These are phyloP conservation scores for Pittosporum tobira DNA, from an alignment of 129 eudicot genomes.

Conservation along the genomic window DNA sequence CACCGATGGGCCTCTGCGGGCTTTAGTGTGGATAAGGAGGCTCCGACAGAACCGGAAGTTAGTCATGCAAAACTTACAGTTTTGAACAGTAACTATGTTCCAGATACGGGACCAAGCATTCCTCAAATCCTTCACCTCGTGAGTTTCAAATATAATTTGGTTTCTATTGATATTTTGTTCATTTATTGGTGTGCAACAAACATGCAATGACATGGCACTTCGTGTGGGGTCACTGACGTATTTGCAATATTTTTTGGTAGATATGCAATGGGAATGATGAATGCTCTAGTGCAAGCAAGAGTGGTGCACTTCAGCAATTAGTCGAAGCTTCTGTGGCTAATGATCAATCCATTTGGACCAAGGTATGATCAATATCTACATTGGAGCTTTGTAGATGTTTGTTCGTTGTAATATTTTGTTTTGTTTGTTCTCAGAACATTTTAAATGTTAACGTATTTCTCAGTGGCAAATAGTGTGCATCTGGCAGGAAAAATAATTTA, in stretches of 20 bases:
- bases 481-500: not conserved
- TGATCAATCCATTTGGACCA: constrained; percentile 74
- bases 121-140: constrained; percentile 83
- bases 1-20: constrained; percentile 24
- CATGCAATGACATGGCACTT: not conserved
- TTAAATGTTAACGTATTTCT: not conserved
- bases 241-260: constrained; percentile 28
- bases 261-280: constrained; percentile 64
- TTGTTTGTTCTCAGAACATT: not conserved
- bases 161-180: not conserved
- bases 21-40: constrained; percentile 32
- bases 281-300: constrained; percentile 43
- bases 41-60: constrained; percentile 27
- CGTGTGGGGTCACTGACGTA: constrained; percentile 1
- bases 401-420: not conserved
- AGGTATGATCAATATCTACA: constrained; percentile 33
- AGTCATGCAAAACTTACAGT: constrained; percentile 38
- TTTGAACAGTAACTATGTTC: constrained; percentile 33
- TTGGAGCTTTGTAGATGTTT: not conserved
- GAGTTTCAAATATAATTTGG: constrained; percentile 15
- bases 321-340: constrained; percentile 63
- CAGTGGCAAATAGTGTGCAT: not conserved
- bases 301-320: constrained; percentile 69
- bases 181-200: not conserved
- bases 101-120: constrained; percentile 70